Base-by-base conservation (phyloP, 345 rosid species). In the Populus tremula region DNA sequence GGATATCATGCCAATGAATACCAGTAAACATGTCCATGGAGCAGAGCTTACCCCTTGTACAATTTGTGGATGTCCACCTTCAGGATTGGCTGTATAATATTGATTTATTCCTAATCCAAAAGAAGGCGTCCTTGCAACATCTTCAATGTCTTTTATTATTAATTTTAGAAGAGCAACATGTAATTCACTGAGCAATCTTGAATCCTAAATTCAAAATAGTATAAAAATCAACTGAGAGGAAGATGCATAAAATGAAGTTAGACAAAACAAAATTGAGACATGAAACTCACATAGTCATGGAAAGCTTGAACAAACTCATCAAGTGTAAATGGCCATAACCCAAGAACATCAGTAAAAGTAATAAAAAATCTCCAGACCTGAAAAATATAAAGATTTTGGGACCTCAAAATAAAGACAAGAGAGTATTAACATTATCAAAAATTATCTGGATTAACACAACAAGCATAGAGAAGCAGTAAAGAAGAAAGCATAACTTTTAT, bases 281-380 rank as follows among this genome's bases (percentile, higher is more conserved):
- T n/a, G 13, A 80, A 68, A 47, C 96, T 90, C 82, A 96, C 99
- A 81, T 88, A 88, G 85, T 96, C 99, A 75, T 94, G 99, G 77
- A 96, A 91, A 78, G 97, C 96, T 86, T 96, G 99, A 80, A 96
- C 91, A 85, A 96, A 92, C 87, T 96, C 99, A 72, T 91, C 92
- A 63, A 96, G 90, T 27, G 99, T 96, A 90, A 94, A 96, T 77
- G 99, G 98, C 99, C 99, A 96, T 63, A 96, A 84, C 70, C 92
- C 95, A 82, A 96, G 92, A 67, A 94, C 89, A 88, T 96, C 99
- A 56, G 98, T 90, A 79, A 96, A 96, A 31, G 93, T 87, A 81
- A 86, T 91, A 64, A 90, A 88, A 83, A 96, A 94, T 85, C 91
- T 90, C 99, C 99, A 96, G 71, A 94, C 97, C 99, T 96, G 92